phyloP scores from a whole-genome alignment of 78 protist species.

The Protostelium mycophagum region DNA sequence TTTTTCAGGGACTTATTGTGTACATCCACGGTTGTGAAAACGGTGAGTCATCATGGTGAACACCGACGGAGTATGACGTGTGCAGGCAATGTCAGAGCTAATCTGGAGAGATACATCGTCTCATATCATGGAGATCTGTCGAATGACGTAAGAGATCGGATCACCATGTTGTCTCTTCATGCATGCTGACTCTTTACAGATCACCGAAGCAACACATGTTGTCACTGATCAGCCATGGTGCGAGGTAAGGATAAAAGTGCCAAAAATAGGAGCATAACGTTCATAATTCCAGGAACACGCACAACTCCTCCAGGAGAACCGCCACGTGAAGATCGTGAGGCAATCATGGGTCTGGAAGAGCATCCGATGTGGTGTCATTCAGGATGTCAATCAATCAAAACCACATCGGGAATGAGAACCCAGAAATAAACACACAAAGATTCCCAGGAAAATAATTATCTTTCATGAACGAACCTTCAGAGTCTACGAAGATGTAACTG shows the following conservation, averaged over 20 bases:
- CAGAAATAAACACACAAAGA: too few relatives aligned
- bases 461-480: too few relatives aligned
- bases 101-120: slow-evolving; percentile 42
- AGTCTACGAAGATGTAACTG: too few relatives aligned
- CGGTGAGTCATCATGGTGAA: background rate
- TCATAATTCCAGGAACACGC: background rate
- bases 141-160: background rate
- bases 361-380: background rate
- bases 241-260: too few relatives aligned
- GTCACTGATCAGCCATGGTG: background rate
- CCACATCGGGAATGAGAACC: too few relatives aligned
- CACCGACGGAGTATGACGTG: too few relatives aligned
- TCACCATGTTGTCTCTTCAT: too few relatives aligned
- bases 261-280: background rate
- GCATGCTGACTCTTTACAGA: background rate
- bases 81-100: slow-evolving; percentile 26
- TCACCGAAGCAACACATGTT: background rate
- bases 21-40: background rate
- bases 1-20: background rate
- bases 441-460: too few relatives aligned
- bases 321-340: background rate
- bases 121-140: slow-evolving; percentile 20
- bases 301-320: background rate
- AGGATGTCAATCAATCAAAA: too few relatives aligned
- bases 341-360: background rate